Evolutionary conservation across 768 basidiomycete genomes (phyloP).

Genomic region (Suillus occidentalis): DNA sequence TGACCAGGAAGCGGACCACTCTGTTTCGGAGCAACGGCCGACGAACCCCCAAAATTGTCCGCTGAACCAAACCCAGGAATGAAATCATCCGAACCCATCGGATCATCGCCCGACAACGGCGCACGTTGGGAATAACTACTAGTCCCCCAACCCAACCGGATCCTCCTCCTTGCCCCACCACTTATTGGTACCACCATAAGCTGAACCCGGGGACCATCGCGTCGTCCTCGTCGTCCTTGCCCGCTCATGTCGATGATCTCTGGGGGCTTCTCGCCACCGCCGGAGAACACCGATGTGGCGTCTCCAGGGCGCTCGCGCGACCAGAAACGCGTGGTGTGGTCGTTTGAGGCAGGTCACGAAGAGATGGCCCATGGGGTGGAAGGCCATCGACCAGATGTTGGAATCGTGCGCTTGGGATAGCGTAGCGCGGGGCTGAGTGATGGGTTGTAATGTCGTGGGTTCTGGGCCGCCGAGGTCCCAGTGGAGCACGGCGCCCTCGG

Average conservation of each 20-base stretch:
- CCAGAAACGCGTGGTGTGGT: constrained; percentile 99
- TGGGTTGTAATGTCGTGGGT: constrained; percentile 36
- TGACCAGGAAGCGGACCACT: constrained; percentile 45
- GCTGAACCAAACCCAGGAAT: constrained; percentile 63
- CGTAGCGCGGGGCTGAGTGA: constrained; percentile 69
- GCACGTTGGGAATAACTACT: constrained; percentile 25
- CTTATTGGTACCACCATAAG: constrained; percentile 34
- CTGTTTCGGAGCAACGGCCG: constrained; percentile 34
- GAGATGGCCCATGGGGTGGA: constrained; percentile 94
- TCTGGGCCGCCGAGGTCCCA: constrained; percentile 83
- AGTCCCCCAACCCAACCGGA: constrained; percentile 10
- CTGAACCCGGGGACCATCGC: constrained; percentile 75
- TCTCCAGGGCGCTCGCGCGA: constrained; percentile 89
- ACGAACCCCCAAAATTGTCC: constrained; percentile 26
- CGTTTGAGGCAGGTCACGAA: constrained; percentile 94
- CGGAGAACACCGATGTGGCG: constrained; percentile 70
- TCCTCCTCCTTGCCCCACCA: constrained; percentile 54
- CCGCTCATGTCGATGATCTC: constrained; percentile 57
- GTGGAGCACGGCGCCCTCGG: constrained; percentile 91
- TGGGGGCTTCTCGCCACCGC: constrained; percentile 83
- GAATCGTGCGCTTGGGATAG: constrained; percentile 98
- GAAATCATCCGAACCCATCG: constrained; percentile 49
- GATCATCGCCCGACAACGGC: constrained; percentile 25
- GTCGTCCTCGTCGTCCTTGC: constrained; percentile 75
- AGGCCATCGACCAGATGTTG: constrained; percentile 94